Evolutionary conservation across 2,329 filamentous ascomycete genomes (phyloP).

Genomic region (Lasiodiplodia gonubiensis): DNA sequence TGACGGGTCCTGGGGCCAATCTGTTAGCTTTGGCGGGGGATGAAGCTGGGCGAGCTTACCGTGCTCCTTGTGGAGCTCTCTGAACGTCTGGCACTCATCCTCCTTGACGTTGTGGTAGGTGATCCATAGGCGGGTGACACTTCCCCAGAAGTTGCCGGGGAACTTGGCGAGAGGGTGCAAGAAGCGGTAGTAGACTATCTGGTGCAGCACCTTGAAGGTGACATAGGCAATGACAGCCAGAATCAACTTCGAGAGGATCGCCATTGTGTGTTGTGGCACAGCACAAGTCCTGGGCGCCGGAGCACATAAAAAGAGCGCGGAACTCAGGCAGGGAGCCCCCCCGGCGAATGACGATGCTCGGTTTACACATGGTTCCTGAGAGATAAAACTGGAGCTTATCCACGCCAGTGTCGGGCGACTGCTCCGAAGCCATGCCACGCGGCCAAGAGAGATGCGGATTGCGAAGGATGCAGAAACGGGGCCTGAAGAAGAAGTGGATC

Average conservation of each 20-base stretch:
- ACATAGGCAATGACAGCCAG: slow-evolving; percentile 29
- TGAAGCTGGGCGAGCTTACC: slow-evolving; percentile 42
- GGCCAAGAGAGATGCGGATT: not conserved
- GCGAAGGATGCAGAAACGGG: slow-evolving; percentile 10
- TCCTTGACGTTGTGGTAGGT: slow-evolving; percentile 58
- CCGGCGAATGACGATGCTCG: slow-evolving; percentile 16
- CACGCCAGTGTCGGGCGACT: slow-evolving; percentile 14
- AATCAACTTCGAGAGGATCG: slow-evolving; percentile 23
- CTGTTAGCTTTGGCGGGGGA: not conserved
- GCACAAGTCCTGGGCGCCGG: not conserved
- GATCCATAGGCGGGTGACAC: slow-evolving; percentile 59
- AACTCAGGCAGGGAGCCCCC: slow-evolving; percentile 4
- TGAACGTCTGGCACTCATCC: slow-evolving; percentile 52
- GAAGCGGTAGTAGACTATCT: slow-evolving; percentile 52
- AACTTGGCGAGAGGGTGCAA: slow-evolving; percentile 60
- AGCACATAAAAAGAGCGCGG: slow-evolving; percentile 16
- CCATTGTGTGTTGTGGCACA: slow-evolving; percentile 20
- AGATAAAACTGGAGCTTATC: slow-evolving; percentile 15
- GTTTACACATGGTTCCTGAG: slow-evolving; percentile 15
- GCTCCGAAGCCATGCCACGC: slow-evolving; percentile 13
- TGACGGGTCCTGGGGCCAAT: slow-evolving; percentile 53
- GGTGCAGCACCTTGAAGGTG: slow-evolving; percentile 36
- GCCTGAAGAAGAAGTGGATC: slow-evolving; percentile 23
- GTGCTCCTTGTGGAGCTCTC: slow-evolving; percentile 55
- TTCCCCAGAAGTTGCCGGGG: slow-evolving; percentile 62